Base-by-base conservation (phyloP, 495 filamentous ascomycete species). In the Penicillium samsonianum region DNA sequence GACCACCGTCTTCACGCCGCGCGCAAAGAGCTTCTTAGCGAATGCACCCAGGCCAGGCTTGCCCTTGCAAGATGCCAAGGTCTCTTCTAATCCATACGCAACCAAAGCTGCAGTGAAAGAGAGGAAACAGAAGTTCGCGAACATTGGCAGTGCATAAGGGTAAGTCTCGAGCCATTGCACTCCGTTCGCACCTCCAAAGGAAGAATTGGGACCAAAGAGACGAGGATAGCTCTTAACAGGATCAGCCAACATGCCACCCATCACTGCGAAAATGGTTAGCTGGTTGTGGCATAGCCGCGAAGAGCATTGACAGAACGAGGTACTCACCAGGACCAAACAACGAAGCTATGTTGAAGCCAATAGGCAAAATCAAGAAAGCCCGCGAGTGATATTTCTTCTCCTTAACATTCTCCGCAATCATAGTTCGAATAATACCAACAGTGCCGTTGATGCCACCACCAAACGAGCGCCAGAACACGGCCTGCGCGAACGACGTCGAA, bases 391-490 rank as follows among this genome's bases (percentile, higher is more conserved):
- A 85, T 58, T 80, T 84, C 76, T 85, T 87, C 65, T 91, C 89
- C 64, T 80, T 83, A 31, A 92, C 82, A 56, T 85, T 91, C 73
- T 92, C 89, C 50, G 84, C 84, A 64, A 91, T 89, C 86, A 90
- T 90, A 4, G 89, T 92, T 60, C 89, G 79, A 70, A 91, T 84
- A 17, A 92, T 90, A 11, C 89, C 89, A 30, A 92, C 84, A 41
- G 90, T 94, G 0, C 90, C 90, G 68, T 96, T 96, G 52, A 91
- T 82, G 9, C 83, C 83, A 25, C 90, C 90, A 22, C 88, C 90
- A 41, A 92, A 69, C 35, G 78, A 84, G 31, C 90, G 77, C 73
- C 90, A 96, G 41, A 87, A 70, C 61, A 92, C 73, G 26, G 90
- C 90, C 69, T 87, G 82, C 68, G 78, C 79, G 58, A 93, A 93